Conservation (phyloP, 176 grass and related monocot species). For the Carex scoparia region DNA sequence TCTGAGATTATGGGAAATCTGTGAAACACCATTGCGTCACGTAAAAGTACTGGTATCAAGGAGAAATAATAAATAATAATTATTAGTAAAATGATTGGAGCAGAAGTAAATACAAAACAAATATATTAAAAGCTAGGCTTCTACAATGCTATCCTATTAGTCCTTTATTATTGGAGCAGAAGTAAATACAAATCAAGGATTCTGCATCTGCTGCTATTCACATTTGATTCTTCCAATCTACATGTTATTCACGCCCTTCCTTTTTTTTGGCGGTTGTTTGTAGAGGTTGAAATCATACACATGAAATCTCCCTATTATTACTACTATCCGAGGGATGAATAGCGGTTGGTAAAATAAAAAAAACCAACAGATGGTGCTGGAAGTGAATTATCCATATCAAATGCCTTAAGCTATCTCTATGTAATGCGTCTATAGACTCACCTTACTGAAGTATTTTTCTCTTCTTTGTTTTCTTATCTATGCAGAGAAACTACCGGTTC, state of each 20-base stretch:
- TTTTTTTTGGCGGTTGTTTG: too few species aligned
- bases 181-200: not conserved
- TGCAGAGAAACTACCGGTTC: slow-evolving; percentile 92
- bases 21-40: not conserved
- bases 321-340: not conserved
- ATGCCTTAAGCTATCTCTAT: not conserved
- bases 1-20: not conserved
- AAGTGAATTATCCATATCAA: not conserved
- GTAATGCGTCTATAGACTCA: not conserved
- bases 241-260: not conserved
- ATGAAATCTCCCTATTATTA: not conserved
- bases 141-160: not conserved
- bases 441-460: not conserved
- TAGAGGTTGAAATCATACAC: not conserved
- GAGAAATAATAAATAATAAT: not conserved
- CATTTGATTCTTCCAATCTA: not conserved
- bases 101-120: not conserved
- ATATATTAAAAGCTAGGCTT: not conserved
- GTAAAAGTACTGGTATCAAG: not conserved
- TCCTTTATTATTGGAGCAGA: not conserved
- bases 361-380: not conserved
- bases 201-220: not conserved
- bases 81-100: not conserved
- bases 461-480: slow-evolving; percentile 29
- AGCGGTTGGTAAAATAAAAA: not conserved